These are phyloP conservation scores for Silene vulgaris DNA, from an alignment of 179 eudicot genomes.

Conservation along the genomic window DNA sequence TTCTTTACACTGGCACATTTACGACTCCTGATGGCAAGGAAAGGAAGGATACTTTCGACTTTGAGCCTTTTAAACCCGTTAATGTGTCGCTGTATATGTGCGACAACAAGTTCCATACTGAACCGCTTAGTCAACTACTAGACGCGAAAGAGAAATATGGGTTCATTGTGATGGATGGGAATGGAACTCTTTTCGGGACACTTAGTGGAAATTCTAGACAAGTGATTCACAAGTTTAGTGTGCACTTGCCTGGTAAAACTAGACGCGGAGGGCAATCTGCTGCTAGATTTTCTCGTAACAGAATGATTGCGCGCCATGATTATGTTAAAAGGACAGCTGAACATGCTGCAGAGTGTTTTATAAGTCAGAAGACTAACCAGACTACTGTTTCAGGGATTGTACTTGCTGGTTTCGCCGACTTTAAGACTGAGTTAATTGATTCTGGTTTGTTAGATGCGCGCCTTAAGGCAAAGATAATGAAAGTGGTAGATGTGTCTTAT, in stretches of 20 bases:
- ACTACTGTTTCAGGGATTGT: constrained; percentile 25
- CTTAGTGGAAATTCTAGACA: constrained; percentile 29
- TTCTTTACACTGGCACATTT: constrained; percentile 28
- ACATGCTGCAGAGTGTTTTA: constrained; percentile 24
- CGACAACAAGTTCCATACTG: constrained; percentile 29
- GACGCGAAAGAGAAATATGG: constrained; percentile 27
- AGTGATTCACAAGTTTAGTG: constrained; percentile 26
- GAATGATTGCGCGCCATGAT: constrained; percentile 26
- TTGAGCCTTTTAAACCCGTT: constrained; percentile 28
- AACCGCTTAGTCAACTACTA: constrained; percentile 27
- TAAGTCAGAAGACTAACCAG: constrained; percentile 25
- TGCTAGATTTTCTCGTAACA: constrained; percentile 25
- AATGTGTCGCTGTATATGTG: constrained; percentile 28
- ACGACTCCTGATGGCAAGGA: constrained; percentile 27
- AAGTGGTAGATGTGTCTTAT: constrained; percentile 28
- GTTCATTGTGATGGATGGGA: constrained; percentile 31
- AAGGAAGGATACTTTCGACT: constrained; percentile 27
- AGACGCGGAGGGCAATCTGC: constrained; percentile 32
- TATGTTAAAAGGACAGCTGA: constrained; percentile 29
- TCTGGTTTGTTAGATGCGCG: constrained; percentile 29
- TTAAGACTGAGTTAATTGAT: constrained; percentile 24
- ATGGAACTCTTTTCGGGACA: constrained; percentile 31
- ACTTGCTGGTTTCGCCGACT: constrained; percentile 28
- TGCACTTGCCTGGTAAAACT: constrained; percentile 26
- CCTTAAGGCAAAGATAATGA: constrained; percentile 19